Evolutionary conservation across 2,329 filamentous ascomycete genomes (phyloP), one percentile per base, ranked within the genome.

Genomic region (Ophiostoma ips): DNA sequence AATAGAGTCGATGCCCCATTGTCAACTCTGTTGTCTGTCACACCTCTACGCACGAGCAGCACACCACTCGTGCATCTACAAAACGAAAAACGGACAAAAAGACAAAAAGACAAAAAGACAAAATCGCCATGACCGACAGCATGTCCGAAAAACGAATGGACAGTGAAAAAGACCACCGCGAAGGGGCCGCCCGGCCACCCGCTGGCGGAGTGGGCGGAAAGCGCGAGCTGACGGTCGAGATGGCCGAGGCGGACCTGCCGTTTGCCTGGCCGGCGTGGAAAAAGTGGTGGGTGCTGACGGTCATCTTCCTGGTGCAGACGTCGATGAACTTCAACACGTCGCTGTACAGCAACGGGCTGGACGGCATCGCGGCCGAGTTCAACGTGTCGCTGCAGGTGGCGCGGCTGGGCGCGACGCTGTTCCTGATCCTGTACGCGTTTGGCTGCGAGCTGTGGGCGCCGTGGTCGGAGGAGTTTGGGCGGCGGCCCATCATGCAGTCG

Each of bases 391-490:
- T 68, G 28, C 83, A 87, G 62, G 78, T 75, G 4, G 84, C 81
- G 5, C 77, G 84, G 50, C 75, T 77, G 51, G 86, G 86, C 61
- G 83, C 84, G 52, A 82, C 84, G 67, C 77, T 88, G 55, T 92
- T 90, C 67, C 67, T 94, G 36, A 73, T 92, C 47, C 64, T 81
- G 2, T 92, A 94, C 62, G 86, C 85, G 35, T 89, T 92, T 61
- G 87, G 87, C 34, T 92, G 87, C 62, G 87, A 92, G 64, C 72
- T 90, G 0, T 92, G 87, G 87, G 87, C 87, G 0, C 87, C 87
- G 0, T 92, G 86, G 84, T 84, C 79, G 43, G 87, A 94, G 62
- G 87, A 92, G 59, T 71, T 90, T 46, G 87, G 87, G 18, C 77
- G 87, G 46, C 84, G 80, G 69, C 81, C 81, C 2, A 75, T 92